A percentile compares a stretch with the other conserved stretches of the same genome.
phyloP scores from a whole-genome alignment of 495 filamentous ascomycete species.

The Podospora sp. region DNA sequence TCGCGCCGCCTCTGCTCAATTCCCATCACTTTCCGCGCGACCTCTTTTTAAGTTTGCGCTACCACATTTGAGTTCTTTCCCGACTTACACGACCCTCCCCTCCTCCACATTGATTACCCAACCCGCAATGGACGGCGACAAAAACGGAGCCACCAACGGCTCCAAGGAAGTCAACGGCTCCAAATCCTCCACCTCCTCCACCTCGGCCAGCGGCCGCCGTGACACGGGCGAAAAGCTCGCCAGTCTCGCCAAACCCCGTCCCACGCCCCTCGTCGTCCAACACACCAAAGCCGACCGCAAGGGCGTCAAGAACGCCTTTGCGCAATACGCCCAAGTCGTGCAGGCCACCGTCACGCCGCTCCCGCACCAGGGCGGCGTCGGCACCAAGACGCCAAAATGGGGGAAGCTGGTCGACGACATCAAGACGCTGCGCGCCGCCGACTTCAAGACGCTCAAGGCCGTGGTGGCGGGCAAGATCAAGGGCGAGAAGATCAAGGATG shows the following conservation, averaged over 20 bases:
- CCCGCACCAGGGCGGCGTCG: slow-evolving; percentile 67
- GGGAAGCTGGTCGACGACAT: slow-evolving; percentile 66
- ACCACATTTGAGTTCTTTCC: too few relatives aligned
- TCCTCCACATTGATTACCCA: too few relatives aligned
- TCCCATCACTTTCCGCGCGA: too few relatives aligned
- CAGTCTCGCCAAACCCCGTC: slow-evolving; percentile 31
- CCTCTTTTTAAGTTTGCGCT: too few relatives aligned
- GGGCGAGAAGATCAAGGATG: slow-evolving; percentile 61
- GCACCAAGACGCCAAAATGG: slow-evolving; percentile 45
- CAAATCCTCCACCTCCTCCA: neutral
- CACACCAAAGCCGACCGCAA: slow-evolving; percentile 39
- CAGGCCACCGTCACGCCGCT: slow-evolving; percentile 65
- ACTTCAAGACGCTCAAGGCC: slow-evolving; percentile 43
- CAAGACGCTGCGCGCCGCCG: slow-evolving; percentile 51
- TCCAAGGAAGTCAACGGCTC: slow-evolving; percentile 6
- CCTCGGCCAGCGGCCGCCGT: too few relatives aligned
- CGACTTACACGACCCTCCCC: too few relatives aligned
- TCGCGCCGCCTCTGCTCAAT: too few relatives aligned
- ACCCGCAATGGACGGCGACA: slow-evolving; percentile 22
- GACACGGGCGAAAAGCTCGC: slow-evolving; percentile 27
- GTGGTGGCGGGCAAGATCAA: slow-evolving; percentile 44
- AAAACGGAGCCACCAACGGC: slow-evolving; percentile 25
- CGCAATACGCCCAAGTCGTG: slow-evolving; percentile 65
- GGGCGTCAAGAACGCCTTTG: slow-evolving; percentile 55
- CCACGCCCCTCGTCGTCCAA: slow-evolving; percentile 22